Conservation (phyloP, 345 rosid species). For the Eutrema japonicum region DNA sequence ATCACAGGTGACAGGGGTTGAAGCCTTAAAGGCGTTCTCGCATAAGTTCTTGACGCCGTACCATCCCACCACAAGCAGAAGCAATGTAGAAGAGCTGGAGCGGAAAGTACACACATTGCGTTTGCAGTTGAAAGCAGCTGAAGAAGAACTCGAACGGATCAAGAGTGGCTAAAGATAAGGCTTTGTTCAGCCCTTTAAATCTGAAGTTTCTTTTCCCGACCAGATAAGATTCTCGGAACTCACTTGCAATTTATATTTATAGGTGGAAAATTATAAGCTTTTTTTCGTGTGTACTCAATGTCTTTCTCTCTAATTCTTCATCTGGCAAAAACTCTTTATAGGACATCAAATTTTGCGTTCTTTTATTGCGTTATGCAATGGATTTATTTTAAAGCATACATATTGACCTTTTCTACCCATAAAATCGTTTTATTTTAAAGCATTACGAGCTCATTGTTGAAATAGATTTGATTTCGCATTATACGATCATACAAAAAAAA, state of each 20-base stretch:
- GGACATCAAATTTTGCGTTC: background rate
- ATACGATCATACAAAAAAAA: too few species aligned
- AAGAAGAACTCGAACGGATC: constrained; percentile 69
- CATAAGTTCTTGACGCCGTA: constrained; percentile 62
- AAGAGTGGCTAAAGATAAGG: constrained; percentile 63
- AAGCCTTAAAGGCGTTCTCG: constrained; percentile 82
- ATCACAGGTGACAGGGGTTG: constrained; percentile 91
- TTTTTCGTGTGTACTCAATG: background rate
- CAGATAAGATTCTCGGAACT: constrained; percentile 25
- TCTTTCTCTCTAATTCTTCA: constrained; percentile 13
- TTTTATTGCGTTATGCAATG: constrained; percentile 19
- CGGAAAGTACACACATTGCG: constrained; percentile 56
- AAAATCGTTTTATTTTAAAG: too few species aligned
- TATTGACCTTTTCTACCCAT: too few species aligned
- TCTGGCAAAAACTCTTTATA: constrained; percentile 23
- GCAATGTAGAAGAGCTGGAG: constrained; percentile 63
- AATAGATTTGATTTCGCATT: too few species aligned
- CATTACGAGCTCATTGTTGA: too few species aligned
- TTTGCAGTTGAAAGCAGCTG: constrained; percentile 63
- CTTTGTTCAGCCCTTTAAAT: constrained; percentile 25
- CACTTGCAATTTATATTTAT: constrained; percentile 23
- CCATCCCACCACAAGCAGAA: constrained; percentile 52
- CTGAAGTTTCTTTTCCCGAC: constrained; percentile 18
- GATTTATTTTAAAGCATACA: constrained; percentile 1
- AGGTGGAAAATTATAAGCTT: constrained; percentile 26